Evolutionary conservation across 371 early-diverging fungal genomes (phyloP).

Genomic region (Smittium culicis): DNA sequence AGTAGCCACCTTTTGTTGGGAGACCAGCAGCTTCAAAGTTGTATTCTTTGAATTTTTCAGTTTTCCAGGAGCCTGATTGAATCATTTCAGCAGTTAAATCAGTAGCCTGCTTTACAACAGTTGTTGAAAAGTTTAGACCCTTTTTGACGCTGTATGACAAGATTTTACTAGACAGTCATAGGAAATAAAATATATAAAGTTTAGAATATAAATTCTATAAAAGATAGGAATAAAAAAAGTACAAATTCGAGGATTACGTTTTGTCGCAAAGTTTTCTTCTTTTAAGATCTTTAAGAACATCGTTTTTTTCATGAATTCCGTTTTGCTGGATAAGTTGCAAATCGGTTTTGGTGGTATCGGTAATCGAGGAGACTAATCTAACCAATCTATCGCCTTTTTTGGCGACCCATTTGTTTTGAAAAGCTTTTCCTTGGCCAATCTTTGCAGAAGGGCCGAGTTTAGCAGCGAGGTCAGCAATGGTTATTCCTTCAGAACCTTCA

Average conservation of each 20-base stretch:
- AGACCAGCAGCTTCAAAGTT: constrained; percentile 93
- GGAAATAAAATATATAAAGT: neutral
- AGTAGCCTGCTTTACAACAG: constrained; percentile 72
- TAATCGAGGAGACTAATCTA: constrained; percentile 61
- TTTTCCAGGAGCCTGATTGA: constrained; percentile 82
- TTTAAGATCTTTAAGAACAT: constrained; percentile 67
- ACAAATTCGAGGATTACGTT: neutral
- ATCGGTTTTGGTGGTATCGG: constrained; percentile 70
- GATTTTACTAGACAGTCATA: constrained; percentile 35
- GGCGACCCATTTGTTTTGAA: constrained; percentile 93
- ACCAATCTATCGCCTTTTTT: constrained; percentile 53
- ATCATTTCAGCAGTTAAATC: constrained; percentile 96
- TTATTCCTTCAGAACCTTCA: constrained; percentile 59
- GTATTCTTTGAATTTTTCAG: constrained; percentile 89
- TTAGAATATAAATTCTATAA: no score
- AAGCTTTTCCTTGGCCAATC: constrained; percentile 87
- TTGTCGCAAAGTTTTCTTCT: constrained; percentile 67
- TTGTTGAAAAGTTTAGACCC: constrained; percentile 75
- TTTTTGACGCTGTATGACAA: constrained; percentile 76
- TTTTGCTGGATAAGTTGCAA: constrained; percentile 49
- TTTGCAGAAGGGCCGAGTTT: constrained; percentile 63
- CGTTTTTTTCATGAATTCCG: constrained; percentile 38
- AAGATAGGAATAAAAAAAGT: constrained; percentile 20
- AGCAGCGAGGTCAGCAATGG: constrained; percentile 61
- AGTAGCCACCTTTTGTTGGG: constrained; percentile 73